Evolutionary conservation across 2,329 filamentous ascomycete genomes (phyloP).

Genomic region (Byssoonygena ceratinophila): DNA sequence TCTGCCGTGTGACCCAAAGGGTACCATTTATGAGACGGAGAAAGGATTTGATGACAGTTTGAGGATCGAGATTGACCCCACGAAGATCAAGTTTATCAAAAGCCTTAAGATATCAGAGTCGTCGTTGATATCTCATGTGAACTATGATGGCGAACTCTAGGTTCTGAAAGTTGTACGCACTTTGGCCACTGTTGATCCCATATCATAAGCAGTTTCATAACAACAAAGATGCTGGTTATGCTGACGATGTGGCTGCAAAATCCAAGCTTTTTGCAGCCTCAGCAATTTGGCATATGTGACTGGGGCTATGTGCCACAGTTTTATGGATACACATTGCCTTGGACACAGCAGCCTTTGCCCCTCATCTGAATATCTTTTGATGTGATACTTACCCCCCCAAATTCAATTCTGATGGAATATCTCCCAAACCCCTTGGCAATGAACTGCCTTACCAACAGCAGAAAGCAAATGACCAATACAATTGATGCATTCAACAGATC

Average conservation of each 20-base stretch:
- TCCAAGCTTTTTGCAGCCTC: slow-evolving; percentile 15
- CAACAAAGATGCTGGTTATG: slow-evolving; percentile 16
- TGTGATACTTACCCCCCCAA: slow-evolving; percentile 9
- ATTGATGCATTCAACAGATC: slow-evolving; percentile 13
- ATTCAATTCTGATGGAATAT: slow-evolving; percentile 16
- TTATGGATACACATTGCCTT: slow-evolving; percentile 15
- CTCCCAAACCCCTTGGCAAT: slow-evolving; percentile 13
- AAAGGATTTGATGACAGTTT: slow-evolving; percentile 13
- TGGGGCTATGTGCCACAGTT: slow-evolving; percentile 13
- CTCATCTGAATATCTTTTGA: slow-evolving; percentile 15
- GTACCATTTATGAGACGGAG: slow-evolving; percentile 16
- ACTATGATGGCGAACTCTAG: slow-evolving; percentile 13
- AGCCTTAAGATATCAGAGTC: slow-evolving; percentile 14
- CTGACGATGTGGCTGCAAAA: slow-evolving; percentile 15
- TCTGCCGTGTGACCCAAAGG: slow-evolving; percentile 4
- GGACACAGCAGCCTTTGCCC: neutral
- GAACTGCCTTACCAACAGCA: slow-evolving; percentile 15
- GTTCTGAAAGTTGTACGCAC: slow-evolving; percentile 17
- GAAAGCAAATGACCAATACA: slow-evolving; percentile 13
- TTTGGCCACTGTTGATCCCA: neutral
- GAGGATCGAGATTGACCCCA: slow-evolving; percentile 14
- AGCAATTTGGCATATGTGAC: slow-evolving; percentile 15
- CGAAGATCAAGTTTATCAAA: slow-evolving; percentile 13
- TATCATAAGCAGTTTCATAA: slow-evolving; percentile 15
- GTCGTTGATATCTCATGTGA: slow-evolving; percentile 15